A percentile compares a stretch with the other conserved stretches of the same genome.
These are phyloP conservation scores for Lentinula edodes DNA, from an alignment of 768 basidiomycete genomes.

Conservation along the genomic window DNA sequence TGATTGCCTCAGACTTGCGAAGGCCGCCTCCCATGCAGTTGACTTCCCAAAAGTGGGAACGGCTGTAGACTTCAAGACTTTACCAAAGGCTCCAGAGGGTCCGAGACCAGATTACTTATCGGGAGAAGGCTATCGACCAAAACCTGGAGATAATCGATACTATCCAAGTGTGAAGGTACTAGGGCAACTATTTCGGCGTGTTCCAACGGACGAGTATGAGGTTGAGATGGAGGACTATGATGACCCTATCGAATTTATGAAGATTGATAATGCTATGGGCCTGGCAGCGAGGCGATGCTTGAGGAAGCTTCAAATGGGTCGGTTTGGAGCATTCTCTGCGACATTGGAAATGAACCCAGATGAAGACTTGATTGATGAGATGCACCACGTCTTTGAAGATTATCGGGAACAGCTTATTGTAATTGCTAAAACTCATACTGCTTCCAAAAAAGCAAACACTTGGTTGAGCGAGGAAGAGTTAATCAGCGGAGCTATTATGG, in stretches of 20 bases:
- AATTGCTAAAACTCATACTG: constrained; percentile 3
- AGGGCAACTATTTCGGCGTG: constrained; percentile 28
- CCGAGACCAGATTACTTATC: constrained; percentile 38
- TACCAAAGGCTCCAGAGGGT: constrained; percentile 24
- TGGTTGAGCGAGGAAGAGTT: not conserved
- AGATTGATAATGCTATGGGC: not conserved
- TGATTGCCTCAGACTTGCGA: constrained; percentile 36
- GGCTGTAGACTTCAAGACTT: constrained; percentile 26
- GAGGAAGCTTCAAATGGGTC: not conserved
- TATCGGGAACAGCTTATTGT: not conserved
- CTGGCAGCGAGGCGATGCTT: not conserved
- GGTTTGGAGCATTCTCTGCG: not conserved
- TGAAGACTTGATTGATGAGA: not conserved
- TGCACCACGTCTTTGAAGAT: constrained; percentile 5
- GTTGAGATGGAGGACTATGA: not conserved
- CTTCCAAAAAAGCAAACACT: not conserved
- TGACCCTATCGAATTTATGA: not conserved
- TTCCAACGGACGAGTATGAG: constrained; percentile 2
- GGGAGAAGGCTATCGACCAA: constrained; percentile 8
- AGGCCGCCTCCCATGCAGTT: constrained; percentile 41
- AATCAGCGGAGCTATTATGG: constrained; percentile 1
- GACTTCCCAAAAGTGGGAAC: constrained; percentile 43
- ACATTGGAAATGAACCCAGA: not conserved
- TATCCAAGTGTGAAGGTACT: constrained; percentile 39
- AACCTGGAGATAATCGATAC: constrained; percentile 13